phyloP scores from a whole-genome alignment of 345 rosid species.

The Garcia nutans region DNA sequence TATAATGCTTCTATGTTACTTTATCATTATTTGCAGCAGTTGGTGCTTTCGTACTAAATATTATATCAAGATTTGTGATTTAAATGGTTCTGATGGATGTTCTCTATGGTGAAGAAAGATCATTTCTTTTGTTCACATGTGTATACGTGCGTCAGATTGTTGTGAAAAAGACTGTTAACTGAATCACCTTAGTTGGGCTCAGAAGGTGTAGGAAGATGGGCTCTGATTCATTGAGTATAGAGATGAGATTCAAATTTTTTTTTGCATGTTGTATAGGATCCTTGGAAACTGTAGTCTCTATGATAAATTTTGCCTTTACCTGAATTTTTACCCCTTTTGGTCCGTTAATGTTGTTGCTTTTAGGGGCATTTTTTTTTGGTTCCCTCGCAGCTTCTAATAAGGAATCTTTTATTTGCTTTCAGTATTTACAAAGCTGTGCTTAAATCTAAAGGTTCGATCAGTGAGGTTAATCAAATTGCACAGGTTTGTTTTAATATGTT shows the following conservation, averaged over 20 bases:
- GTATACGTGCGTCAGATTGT: neutral
- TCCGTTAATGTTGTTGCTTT: neutral
- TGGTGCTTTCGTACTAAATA: constrained; percentile 6
- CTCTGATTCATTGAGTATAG: neutral
- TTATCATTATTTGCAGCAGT: neutral
- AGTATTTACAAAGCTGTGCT: constrained; percentile 81
- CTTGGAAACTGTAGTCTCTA: neutral
- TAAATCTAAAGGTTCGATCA: constrained; percentile 81
- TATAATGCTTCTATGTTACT: neutral
- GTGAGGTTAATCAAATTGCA: constrained; percentile 86
- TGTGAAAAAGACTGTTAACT: neutral
- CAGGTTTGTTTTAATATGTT: constrained; percentile 62
- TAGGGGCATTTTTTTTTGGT: neutral
- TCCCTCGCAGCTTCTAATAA: neutral
- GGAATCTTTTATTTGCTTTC: constrained; percentile 30
- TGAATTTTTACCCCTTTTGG: neutral
- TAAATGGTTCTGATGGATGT: constrained; percentile 5
- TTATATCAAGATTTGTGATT: neutral
- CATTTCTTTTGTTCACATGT: neutral
- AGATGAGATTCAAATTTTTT: neutral
- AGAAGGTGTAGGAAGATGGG: neutral
- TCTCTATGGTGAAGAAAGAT: neutral
- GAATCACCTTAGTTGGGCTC: neutral
- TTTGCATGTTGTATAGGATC: neutral
- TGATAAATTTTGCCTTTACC: constrained; percentile 1